phyloP scores from a whole-genome alignment of 352 stramenopile species.

The Elongisporangium undulatum region DNA sequence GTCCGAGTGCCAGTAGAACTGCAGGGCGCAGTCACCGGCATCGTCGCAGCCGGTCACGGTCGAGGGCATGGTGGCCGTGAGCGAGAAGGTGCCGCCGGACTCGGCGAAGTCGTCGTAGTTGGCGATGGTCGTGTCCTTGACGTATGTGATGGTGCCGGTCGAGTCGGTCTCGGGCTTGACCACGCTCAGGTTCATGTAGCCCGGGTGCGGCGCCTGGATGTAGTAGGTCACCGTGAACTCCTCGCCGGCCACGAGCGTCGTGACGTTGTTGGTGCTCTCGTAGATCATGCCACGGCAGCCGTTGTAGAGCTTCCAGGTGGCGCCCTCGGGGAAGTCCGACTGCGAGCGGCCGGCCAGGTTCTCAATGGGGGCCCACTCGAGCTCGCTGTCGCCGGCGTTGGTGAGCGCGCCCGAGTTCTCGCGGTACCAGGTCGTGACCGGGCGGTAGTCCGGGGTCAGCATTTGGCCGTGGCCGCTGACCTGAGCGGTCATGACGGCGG shows the following conservation, averaged over 20 bases:
- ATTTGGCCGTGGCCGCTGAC: slow-evolving; percentile 32
- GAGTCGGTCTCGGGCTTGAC: slow-evolving; percentile 37
- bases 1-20: slow-evolving; percentile 37
- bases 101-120: slow-evolving; percentile 37
- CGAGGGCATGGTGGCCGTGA: slow-evolving; percentile 29
- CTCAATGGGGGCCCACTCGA: slow-evolving; percentile 48
- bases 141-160: slow-evolving; percentile 41
- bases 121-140: slow-evolving; percentile 23
- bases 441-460: slow-evolving; percentile 22
- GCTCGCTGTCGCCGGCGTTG: slow-evolving; percentile 42
- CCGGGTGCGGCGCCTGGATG: slow-evolving; percentile 52
- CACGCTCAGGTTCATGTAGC: slow-evolving; percentile 43
- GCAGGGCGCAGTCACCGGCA: slow-evolving; percentile 26
- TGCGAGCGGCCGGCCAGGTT: slow-evolving; percentile 49
- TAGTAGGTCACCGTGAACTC: slow-evolving; percentile 26
- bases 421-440: slow-evolving; percentile 32
- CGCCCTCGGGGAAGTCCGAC: slow-evolving; percentile 25
- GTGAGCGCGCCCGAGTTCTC: slow-evolving; percentile 35
- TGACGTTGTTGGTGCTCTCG: slow-evolving; percentile 37
- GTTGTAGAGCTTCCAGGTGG: slow-evolving; percentile 57
- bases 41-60: slow-evolving; percentile 29
- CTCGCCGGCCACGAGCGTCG: slow-evolving; percentile 27
- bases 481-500: slow-evolving; percentile 14
- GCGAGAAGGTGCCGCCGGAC: slow-evolving; percentile 18
- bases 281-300: slow-evolving; percentile 54